Evolutionary conservation across 208 protist genomes (phyloP), one percentile per base, ranked within the genome.

Genomic region (Acanthamoeba pearcei): DNA sequence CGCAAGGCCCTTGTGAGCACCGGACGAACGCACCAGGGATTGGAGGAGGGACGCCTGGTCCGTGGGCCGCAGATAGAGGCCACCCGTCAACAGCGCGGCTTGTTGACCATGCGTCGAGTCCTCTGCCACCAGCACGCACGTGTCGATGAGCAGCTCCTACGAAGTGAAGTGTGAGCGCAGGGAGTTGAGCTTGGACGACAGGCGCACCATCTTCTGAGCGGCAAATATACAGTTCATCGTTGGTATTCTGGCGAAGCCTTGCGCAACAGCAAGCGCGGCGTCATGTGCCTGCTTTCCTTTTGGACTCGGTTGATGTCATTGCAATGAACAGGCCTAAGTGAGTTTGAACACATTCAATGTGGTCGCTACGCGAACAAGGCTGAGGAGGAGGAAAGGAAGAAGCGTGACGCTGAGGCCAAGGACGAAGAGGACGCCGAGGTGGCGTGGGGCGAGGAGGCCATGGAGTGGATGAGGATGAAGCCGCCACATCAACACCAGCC

Each of bases 171-270:
- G 24, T n/a, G 38, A 35, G 38, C n/a, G 82, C 35, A 42, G 38
- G 38, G 38, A 42, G 35, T 9, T 29, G 66, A 49, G 5, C 32
- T 1, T 22, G 57, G 15, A 64, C 19, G n/a, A 42, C 38, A 95
- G 1, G 1, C 55, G 19, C 55, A 60, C 94, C 29, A 85, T 82
- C 86, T 96, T 97, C 86, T 97, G 96, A 74, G 96, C 94, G 51
- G 96, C 86, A 60, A 97, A 97, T n/a, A 97, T 96, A 83, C 95
- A 95, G 70, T 97, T 97, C 96, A 97, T 97, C 1, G 95, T 89
- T 8, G 96, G 95, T 8, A 97, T 96, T 97, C 96, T 19, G 76
- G 94, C 27, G 96, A 96, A 5, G 94, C 62, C 78, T 96, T 83
- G 57, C 96, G 60, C 51, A 96, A 32, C 6, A 97, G 60, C 60